Evolutionary conservation across 441 rosid species (phyloP).

Genomic region (Adansonia grandidieri): DNA sequence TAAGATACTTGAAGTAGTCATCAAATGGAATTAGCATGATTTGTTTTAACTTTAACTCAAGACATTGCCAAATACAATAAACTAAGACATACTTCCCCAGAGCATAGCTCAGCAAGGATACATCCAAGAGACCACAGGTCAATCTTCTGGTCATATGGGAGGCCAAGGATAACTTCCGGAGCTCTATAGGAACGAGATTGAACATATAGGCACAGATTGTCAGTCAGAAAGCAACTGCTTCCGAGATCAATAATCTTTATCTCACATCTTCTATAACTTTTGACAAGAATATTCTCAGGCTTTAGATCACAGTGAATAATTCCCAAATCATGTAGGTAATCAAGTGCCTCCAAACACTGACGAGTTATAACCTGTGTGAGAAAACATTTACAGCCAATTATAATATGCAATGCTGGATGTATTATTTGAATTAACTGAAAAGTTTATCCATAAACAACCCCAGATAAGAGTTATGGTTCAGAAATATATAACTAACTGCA

Average conservation of each 20-base stretch:
- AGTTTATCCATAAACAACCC: not conserved
- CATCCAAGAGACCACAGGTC: slow-evolving; percentile 99
- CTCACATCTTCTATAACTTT: slow-evolving; percentile 76
- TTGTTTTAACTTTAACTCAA: not conserved
- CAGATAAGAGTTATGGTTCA: not conserved
- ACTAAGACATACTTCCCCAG: slow-evolving; percentile 74
- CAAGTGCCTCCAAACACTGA: slow-evolving; percentile 91
- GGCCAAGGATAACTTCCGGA: slow-evolving; percentile 94
- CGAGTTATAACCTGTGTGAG: slow-evolving; percentile 8
- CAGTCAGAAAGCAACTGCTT: slow-evolving; percentile 89
- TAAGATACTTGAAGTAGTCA: slow-evolving; percentile 2
- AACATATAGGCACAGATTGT: slow-evolving; percentile 79
- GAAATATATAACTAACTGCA: not conserved
- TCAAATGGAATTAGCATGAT: not conserved
- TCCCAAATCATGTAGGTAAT: slow-evolving; percentile 78
- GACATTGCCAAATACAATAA: not conserved
- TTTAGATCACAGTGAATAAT: slow-evolving; percentile 96
- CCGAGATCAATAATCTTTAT: slow-evolving; percentile 94
- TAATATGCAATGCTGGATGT: not conserved
- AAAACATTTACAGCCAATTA: not conserved
- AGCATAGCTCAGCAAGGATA: slow-evolving; percentile 87
- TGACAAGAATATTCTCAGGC: slow-evolving; percentile 88
- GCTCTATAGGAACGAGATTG: slow-evolving; percentile 98
- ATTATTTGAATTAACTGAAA: not conserved
- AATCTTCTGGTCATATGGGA: slow-evolving; percentile 84